Evolutionary conservation across 2,329 filamentous ascomycete genomes (phyloP), one percentile per base, ranked within the genome.

Genomic region (Leptosphaerulina australis): DNA sequence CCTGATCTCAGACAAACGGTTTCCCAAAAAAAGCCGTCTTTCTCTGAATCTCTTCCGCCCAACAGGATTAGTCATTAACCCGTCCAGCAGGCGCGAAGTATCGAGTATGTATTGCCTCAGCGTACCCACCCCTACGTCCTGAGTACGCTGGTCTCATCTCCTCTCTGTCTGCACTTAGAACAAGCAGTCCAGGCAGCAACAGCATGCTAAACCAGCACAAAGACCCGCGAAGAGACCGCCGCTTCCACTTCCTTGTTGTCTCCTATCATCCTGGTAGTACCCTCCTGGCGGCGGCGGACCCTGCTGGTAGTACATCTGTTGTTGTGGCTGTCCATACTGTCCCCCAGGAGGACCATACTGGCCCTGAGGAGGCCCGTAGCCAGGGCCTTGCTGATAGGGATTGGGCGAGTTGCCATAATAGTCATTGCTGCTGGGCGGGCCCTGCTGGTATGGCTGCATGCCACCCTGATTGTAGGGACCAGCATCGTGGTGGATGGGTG

Each of bases 101-200:
- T 41, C n/a, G 37, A 51, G 30, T 28, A 37, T 50, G 31, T 34
- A 34, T 21, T 29, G 24, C 30, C 15, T 14, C 21, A 18, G 17
- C 48, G 26, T 26, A 46, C 12, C 25, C 18, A 3, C 22, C 12
- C 11, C 15, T 15, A 25, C 14, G 15, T n/a, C 12, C 25, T 22
- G 20, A 22, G 24, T 31, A 10, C 36, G 28, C 33, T 21, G 20
- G 17, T 20, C n/a, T 31, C 43, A 18, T 36, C 15, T 21, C 15
- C 12, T n/a, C 31, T 15, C 11, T 30, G 6, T 21, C 18, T 18
- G 17, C 30, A 22, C 46, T 60, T 76, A 79, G 58, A 80, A 79
- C 62, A 81, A 62, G 53, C 77, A 72, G 56, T 81, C 78, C 68
- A 81, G 72, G 70, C 78, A 81, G 59, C 78, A 81, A 58, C 79